Base-by-base conservation (phyloP, 257 asterid genomes). In the Knoxia roxburghii region DNA sequence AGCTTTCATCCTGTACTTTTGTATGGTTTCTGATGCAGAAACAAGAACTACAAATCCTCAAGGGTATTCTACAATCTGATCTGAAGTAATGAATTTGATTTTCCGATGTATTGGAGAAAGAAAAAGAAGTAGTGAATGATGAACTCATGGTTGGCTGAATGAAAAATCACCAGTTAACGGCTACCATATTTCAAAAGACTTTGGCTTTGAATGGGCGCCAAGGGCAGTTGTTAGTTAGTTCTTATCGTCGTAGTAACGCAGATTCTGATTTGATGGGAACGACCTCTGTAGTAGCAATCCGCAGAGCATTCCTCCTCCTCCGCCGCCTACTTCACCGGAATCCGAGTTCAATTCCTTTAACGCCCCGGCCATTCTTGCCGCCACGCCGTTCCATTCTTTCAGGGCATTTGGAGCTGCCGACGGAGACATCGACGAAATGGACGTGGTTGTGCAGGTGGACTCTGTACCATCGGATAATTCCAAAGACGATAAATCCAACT, bases 341-440 rank as follows among this genome's bases (percentile, higher is more conserved):
- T 73, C 73, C 0, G 88, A 70, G 76, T 80, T 81, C 14, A 55
- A 54, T 41, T 67, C 87, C 49, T 81, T 70, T 67, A 55, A 18
- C 15, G 79, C 86, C 71, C 85, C 95, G 76, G 86, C 87, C 86
- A 78, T 32, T 71, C 68, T 81, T 5, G 23, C 51, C 29, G 77
- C 70, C 23, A 80, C 72, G n/a, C 85, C 76, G 70, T 88, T 90
- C 88, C 82, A 79, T 61, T 88, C 91, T 89, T 83, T 88, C 79
- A 86, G 61, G 56, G 82, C 86, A 53, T 18, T 39, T 0, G 65
- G 46, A 20, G n/a, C 51, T n/a, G 86, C 80, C 6, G 96, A 78
- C 3, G 85, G 74, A 61, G 92, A 45, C 40, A 91, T 79, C 13
- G 92, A 80, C 0, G 95, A 85, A 27, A 95, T 78, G 57, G 95